Conservation (phyloP, 805 yeast species). For the Candida insectalens region DNA sequence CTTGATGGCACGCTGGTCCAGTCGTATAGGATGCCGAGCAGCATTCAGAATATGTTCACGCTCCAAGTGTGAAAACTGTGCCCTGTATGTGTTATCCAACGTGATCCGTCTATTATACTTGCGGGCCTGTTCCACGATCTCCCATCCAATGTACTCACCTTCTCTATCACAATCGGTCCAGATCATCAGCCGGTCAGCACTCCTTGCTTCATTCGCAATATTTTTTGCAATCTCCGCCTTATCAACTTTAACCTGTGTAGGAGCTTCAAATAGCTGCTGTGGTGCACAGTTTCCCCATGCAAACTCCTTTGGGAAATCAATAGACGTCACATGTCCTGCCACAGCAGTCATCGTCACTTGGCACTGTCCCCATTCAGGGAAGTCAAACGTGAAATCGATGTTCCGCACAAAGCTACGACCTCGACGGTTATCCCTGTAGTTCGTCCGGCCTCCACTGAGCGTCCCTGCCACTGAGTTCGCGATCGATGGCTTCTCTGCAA, state of each 20-base stretch:
- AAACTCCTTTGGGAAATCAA: conserved; percentile 54
- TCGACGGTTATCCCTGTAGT: conserved; percentile 37
- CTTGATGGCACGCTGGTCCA: conserved; percentile 62
- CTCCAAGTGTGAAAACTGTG: conserved; percentile 83
- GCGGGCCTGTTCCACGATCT: conserved; percentile 62
- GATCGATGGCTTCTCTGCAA: conserved; percentile 95
- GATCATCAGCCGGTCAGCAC: conserved; percentile 61
- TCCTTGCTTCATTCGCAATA: conserved; percentile 54
- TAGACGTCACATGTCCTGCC: conserved; percentile 67
- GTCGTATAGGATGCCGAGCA: conserved; percentile 51
- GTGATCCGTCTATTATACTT: conserved; percentile 37
- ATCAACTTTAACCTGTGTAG: conserved; percentile 27
- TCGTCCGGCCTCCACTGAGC: conserved; percentile 59
- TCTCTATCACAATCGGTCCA: conserved; percentile 99
- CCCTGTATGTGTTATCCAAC: conserved; percentile 51
- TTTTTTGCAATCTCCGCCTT: conserved; percentile 45
- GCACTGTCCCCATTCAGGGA: conserved; percentile 53
- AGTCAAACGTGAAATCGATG: conserved; percentile 64
- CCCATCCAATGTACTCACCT: conserved; percentile 89
- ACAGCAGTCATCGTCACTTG: conserved; percentile 89
- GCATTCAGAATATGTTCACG: conserved; percentile 64
- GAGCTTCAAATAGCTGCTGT: conserved; percentile 61
- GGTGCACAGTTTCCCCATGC: conserved; percentile 63
- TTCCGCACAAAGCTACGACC: conserved; percentile 55
- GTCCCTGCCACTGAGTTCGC: conserved; percentile 74